phyloP scores from a whole-genome alignment of 768 basidiomycete genomes.

The Boletus patriciae region DNA sequence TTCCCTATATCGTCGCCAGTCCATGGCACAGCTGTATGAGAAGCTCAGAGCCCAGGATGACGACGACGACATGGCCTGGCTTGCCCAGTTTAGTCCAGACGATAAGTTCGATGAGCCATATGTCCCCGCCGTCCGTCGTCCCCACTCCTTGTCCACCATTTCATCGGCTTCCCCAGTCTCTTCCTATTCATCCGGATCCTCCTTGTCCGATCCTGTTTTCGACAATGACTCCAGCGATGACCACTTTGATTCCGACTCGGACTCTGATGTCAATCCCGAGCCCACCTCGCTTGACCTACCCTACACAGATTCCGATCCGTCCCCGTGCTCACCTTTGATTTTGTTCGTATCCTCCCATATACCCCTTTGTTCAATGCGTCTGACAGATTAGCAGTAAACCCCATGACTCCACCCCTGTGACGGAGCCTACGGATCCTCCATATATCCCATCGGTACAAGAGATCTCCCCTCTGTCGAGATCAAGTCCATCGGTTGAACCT shows the following conservation, averaged over 20 bases:
- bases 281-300: constrained; percentile 17
- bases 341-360: constrained; percentile 19
- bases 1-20: constrained; percentile 36
- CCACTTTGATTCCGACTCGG: constrained; percentile 31
- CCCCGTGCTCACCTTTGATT: constrained; percentile 19
- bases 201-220: constrained; percentile 18
- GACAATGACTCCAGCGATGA: constrained; percentile 28
- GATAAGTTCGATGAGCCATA: constrained; percentile 32
- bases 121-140: constrained; percentile 16
- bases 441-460: constrained; percentile 13
- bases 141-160: constrained; percentile 25
- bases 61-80: constrained; percentile 37
- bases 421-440: constrained; percentile 11
- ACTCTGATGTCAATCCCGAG: constrained; percentile 31
- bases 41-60: constrained; percentile 37
- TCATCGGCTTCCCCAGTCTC: constrained; percentile 31
- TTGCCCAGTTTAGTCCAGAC: constrained; percentile 36
- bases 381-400: constrained; percentile 24
- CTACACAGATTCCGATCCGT: constrained; percentile 7
- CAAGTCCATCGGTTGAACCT: background rate
- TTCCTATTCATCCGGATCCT: constrained; percentile 25
- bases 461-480: constrained; percentile 2
- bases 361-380: constrained; percentile 2
- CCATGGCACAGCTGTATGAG: constrained; percentile 37
- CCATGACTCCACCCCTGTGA: background rate